Base-by-base conservation (phyloP, 345 rosid species). In the Eutrema heterophyllum region DNA sequence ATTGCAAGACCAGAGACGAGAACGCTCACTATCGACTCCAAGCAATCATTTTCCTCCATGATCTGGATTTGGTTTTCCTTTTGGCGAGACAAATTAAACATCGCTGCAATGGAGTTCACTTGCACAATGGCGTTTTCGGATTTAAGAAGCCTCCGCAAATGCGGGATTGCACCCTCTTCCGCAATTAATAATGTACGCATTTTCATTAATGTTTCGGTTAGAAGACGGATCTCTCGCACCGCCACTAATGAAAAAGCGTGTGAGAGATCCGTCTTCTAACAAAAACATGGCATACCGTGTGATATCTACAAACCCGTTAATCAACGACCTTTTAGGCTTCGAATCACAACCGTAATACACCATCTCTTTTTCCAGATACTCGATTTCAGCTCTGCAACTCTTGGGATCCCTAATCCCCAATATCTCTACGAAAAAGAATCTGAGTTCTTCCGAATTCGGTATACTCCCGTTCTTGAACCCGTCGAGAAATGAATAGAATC, bases 301-400 rank as follows among this genome's bases (percentile, higher is more conserved):
- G 7, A 92, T 75, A 0, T 87, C 95, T 24, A 90, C 84, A 41
- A 90, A 83, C 39, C 90, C 98, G 49, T 86, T 85, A 38, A 92
- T 87, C 75, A 90, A 84, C 4, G 88, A 87, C 27, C 87, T 81
- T 3, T 90, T 41, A 14, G 96, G 98, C 72, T 92, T 93, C 16
- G 87, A 39, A 76, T 90, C 96, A 21, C 83, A 88, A 32, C 85
- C 87, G 18, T 83, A 85, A 43, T 77, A 84, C 64, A 81, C 83
- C 74, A 92, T 83, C 74, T 88, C 86, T 73, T 92, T 94, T 82
- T 92, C 96, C 79, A 92, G 73, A 80, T 85, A 92, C 72, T 86
- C 96, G 26, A 86, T 88, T 72, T 92, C 94, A 1, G 40, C 71
- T 65, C 90, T 81, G 59, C 84, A 92, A 54, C 85, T 79, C 44